Evolutionary conservation across 1,139 yeast species (phyloP).

Genomic region (Pichia sp.): DNA sequence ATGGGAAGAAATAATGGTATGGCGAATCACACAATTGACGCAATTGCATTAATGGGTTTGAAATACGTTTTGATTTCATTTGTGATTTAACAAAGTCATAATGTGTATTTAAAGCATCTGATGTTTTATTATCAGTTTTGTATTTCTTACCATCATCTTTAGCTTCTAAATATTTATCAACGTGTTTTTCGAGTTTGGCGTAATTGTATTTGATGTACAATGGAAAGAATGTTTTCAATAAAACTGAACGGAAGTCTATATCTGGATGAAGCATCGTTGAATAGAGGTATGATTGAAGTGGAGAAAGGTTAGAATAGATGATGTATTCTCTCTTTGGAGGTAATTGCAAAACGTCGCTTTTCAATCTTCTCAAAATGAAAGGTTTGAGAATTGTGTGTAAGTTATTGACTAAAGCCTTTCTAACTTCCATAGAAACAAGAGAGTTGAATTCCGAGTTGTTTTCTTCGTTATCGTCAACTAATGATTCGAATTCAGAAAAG

Average conservation of each 20-base stretch:
- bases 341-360: slow-evolving; percentile 66
- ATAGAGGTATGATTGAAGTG: slow-evolving; percentile 42
- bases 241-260: slow-evolving; percentile 7
- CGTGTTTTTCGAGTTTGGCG: slow-evolving; percentile 23
- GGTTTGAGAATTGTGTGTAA: slow-evolving; percentile 89
- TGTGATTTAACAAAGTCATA: slow-evolving; percentile 28
- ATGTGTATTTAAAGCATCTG: slow-evolving; percentile 18
- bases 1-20: slow-evolving; percentile 79
- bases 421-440: slow-evolving; percentile 62
- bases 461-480: slow-evolving; percentile 34
- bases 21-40: slow-evolving; percentile 87
- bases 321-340: slow-evolving; percentile 92
- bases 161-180: slow-evolving; percentile 1
- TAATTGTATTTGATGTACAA: slow-evolving; percentile 42
- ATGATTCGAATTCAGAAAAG: slow-evolving; percentile 53
- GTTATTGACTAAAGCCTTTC: slow-evolving; percentile 62
- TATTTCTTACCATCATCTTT: not conserved
- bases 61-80: slow-evolving; percentile 43
- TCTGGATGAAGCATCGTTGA: slow-evolving; percentile 8
- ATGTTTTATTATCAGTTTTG: not conserved
- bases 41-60: slow-evolving; percentile 76
- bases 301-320: slow-evolving; percentile 67
- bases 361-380: slow-evolving; percentile 77
- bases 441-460: slow-evolving; percentile 35
- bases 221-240: slow-evolving; percentile 40